phyloP scores from a whole-genome alignment of 148 eudicot genomes.

The Cornus kousa region DNA sequence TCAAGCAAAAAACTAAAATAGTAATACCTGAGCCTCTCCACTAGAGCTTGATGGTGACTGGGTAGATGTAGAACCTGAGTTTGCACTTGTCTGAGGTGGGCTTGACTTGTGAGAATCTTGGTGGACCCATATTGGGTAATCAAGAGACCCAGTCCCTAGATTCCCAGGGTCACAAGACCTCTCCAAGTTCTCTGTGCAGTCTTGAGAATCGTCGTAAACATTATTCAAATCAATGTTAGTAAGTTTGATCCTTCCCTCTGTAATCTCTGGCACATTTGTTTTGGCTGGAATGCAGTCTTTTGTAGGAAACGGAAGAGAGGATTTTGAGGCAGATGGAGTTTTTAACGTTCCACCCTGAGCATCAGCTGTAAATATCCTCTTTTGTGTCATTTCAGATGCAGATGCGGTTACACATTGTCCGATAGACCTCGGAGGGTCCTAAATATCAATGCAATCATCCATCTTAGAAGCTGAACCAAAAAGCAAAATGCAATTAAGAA shows the following conservation, averaged over 20 bases:
- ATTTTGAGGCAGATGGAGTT: conserved; percentile 24
- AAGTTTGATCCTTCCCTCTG: conserved; percentile 28
- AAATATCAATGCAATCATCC: conserved; percentile 14
- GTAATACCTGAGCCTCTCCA: conserved; percentile 76
- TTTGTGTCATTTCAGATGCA: conserved; percentile 25
- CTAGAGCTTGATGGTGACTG: conserved; percentile 85
- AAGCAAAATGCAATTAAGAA: not conserved
- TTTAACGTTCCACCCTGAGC: conserved; percentile 23
- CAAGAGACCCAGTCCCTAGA: conserved; percentile 20
- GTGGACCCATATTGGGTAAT: conserved; percentile 37
- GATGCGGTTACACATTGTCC: conserved; percentile 30
- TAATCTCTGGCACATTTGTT: conserved; percentile 27
- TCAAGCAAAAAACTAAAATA: not conserved
- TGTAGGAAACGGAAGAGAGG: conserved; percentile 23
- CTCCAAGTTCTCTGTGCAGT: conserved; percentile 38
- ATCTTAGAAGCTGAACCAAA: conserved; percentile 19
- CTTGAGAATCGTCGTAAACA: conserved; percentile 66
- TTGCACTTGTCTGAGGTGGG: conserved; percentile 77
- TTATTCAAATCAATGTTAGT: conserved; percentile 70
- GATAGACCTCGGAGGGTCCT: conserved; percentile 43
- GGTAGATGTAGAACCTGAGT: conserved; percentile 62
- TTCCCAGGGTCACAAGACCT: conserved; percentile 23
- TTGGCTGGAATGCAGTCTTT: conserved; percentile 26
- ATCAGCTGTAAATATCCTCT: conserved; percentile 22
- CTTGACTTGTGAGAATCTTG: conserved; percentile 54